Evolutionary conservation across 1,139 yeast species (phyloP), one percentile per base, ranked within the genome.

Genomic region (Yamadazyma sp.): DNA sequence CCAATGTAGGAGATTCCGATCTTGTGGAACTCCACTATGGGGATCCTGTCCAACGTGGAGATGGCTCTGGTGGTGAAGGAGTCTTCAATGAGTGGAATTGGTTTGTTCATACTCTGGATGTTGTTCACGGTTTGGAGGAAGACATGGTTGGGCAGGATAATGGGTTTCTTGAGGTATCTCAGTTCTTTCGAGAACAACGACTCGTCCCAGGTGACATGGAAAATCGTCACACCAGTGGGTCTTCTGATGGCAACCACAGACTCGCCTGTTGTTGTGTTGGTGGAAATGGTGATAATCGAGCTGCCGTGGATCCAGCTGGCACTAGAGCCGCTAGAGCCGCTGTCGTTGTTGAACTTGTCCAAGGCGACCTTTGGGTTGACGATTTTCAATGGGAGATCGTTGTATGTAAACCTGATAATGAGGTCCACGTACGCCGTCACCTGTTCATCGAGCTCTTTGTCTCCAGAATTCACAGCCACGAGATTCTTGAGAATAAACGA

Each of bases 1-100:
- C 80, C 92, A 46, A 87, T 77, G 54, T 87, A 88, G 12, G 88
- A 52, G 12, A 88, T 66, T 0, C 96, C 96, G 29, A 85, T 76
- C 56, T 87, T 88, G 57, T 83, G 89, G 50, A 82, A 83, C 38
- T 83, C 86, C 9, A 85, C 86, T 8, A 83, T 81, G 0, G 96
- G 95, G 2, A 86, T 80, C 14, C 90, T 62, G 54, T 88, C 96
- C 44, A 88, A 67, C 4, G 82, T 73, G 3, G 74, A 59, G 21
- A 88, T 54, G 0, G 92, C 86, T 29, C 95, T 67, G 8, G 61
- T 55, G 0, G 79, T 68, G 1, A 73, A 61, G 0, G 79, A 57
- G 41, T 81, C 86, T 18, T 67, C 71, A 12, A 71, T 47, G 7
- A 70, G 46, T 0, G 74, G 68, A 3, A 67, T 44, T 2, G 76